phyloP scores from a whole-genome alignment of 768 basidiomycete genomes.

The Hypsizygus marmoreus region DNA sequence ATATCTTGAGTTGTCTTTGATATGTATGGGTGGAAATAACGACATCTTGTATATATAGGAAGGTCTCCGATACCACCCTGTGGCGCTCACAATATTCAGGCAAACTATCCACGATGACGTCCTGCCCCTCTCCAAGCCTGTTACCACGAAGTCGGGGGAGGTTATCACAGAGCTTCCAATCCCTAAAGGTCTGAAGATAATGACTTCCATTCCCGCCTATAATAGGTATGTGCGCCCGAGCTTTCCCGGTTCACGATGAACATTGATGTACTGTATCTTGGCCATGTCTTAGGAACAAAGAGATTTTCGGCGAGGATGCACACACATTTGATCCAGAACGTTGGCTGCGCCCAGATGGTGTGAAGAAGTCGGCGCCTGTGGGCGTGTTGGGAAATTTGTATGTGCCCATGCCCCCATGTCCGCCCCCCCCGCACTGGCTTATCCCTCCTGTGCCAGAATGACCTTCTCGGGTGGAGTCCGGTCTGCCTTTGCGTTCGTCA shows the following conservation, averaged over 20 bases:
- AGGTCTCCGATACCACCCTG: conserved; percentile 45
- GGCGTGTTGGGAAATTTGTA: conserved; percentile 53
- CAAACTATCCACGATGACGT: conserved; percentile 53
- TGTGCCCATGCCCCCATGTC: conserved; percentile 7
- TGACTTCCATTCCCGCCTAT: conserved; percentile 53
- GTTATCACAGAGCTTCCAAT: conserved; percentile 47
- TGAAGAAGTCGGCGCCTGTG: conserved; percentile 42
- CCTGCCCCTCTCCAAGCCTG: conserved; percentile 58
- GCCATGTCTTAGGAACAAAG: conserved; percentile 37
- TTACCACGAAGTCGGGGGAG: conserved; percentile 46
- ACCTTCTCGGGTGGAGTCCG: conserved; percentile 34
- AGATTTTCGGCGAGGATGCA: conserved; percentile 50
- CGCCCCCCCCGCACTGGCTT: conserved; percentile 3
- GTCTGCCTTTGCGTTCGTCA: no score
- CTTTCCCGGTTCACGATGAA: no score
- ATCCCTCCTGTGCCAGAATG: conserved; percentile 19
- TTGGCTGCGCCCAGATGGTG: conserved; percentile 47
- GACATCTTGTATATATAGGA: conserved; percentile 46
- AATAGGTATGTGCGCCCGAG: no score
- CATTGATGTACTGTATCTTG: neutral
- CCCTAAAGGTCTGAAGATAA: conserved; percentile 50
- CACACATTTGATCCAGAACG: conserved; percentile 49
- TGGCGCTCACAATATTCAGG: conserved; percentile 33
- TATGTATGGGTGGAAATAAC: no score
- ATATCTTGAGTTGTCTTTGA: neutral